Percentiles rank a stretch among this genome's conserved stretches.
phyloP scores from a whole-genome alignment of 2,329 filamentous ascomycete genomes.

The Fonsecaea erecta region DNA sequence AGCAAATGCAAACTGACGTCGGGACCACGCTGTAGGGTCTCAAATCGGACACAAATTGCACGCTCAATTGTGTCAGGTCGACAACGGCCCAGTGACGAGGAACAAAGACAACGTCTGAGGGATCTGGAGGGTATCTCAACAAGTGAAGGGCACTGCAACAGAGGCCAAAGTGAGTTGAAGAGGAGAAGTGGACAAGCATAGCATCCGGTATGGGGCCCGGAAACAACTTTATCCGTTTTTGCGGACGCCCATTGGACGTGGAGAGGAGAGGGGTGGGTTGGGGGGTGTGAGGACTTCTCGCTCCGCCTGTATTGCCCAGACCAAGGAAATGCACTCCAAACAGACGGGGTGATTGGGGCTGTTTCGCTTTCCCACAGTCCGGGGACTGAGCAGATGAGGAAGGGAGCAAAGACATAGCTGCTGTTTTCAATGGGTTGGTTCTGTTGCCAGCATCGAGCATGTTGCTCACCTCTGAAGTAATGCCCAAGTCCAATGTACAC shows the following conservation, averaged over 20 bases:
- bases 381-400: not conserved
- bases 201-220: not conserved
- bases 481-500: not conserved
- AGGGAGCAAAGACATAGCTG: not conserved
- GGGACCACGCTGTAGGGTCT: constrained; percentile 2
- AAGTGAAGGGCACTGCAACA: not conserved
- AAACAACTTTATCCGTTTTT: constrained; percentile 8
- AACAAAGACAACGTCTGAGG: not conserved
- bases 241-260: constrained; percentile 3
- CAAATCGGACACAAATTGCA: not conserved
- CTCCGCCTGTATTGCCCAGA: not conserved
- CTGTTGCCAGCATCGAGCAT: not conserved
- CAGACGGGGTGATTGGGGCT: not conserved
- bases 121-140: not conserved
- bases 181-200: not conserved
- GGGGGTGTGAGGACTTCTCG: not conserved
- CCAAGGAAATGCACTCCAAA: not conserved
- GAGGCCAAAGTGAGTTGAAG: not conserved
- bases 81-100: constrained; percentile 7
- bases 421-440: not conserved
- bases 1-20: constrained; percentile 15
- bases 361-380: not conserved
- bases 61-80: not conserved
- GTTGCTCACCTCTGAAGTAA: not conserved
- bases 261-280: not conserved